These are phyloP conservation scores for Bauhinia variegata DNA, from an alignment of 306 rosid genomes.

Conservation along the genomic window DNA sequence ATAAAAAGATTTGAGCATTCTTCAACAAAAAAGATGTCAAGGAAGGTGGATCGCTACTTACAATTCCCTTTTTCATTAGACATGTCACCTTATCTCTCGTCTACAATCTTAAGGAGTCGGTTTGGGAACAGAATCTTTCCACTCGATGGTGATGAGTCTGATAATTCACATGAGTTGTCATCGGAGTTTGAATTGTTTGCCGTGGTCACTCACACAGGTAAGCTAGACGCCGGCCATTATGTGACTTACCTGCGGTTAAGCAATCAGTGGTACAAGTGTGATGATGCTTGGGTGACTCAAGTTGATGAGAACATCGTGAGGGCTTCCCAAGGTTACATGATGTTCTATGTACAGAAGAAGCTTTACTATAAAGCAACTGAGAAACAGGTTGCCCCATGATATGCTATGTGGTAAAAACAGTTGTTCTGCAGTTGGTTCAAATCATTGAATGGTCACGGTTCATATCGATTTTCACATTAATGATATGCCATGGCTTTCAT, in stretches of 20 bases:
- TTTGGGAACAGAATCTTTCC: slow-evolving; percentile 85
- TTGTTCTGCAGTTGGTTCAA: slow-evolving; percentile 31
- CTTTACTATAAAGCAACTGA: slow-evolving; percentile 78
- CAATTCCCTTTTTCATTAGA: slow-evolving; percentile 88
- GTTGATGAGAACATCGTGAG: slow-evolving; percentile 85
- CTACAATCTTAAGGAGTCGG: slow-evolving; percentile 77
- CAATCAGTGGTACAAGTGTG: slow-evolving; percentile 90
- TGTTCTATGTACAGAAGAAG: slow-evolving; percentile 97
- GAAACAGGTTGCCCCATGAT: slow-evolving; percentile 61
- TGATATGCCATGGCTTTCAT: slow-evolving; percentile 45
- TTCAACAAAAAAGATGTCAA: slow-evolving; percentile 77
- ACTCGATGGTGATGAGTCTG: slow-evolving; percentile 71
- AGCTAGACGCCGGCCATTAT: slow-evolving; percentile 90
- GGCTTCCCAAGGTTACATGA: slow-evolving; percentile 93
- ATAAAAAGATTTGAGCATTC: slow-evolving; percentile 95
- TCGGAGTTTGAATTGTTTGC: slow-evolving; percentile 94
- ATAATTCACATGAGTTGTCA: slow-evolving; percentile 60
- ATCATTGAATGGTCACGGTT: slow-evolving; percentile 41
- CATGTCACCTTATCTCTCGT: slow-evolving; percentile 89
- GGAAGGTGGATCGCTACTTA: slow-evolving; percentile 83
- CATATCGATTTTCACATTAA: slow-evolving; percentile 31
- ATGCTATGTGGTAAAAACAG: slow-evolving; percentile 17
- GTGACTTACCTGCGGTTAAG: slow-evolving; percentile 82
- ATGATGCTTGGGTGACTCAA: slow-evolving; percentile 90
- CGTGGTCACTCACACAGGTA: slow-evolving; percentile 84